Percentiles rank a stretch among this genome's conserved stretches.
These are phyloP conservation scores for Botrytis pseudocinerea DNA, from an alignment of 2,329 filamentous ascomycete species.

Conservation along the genomic window DNA sequence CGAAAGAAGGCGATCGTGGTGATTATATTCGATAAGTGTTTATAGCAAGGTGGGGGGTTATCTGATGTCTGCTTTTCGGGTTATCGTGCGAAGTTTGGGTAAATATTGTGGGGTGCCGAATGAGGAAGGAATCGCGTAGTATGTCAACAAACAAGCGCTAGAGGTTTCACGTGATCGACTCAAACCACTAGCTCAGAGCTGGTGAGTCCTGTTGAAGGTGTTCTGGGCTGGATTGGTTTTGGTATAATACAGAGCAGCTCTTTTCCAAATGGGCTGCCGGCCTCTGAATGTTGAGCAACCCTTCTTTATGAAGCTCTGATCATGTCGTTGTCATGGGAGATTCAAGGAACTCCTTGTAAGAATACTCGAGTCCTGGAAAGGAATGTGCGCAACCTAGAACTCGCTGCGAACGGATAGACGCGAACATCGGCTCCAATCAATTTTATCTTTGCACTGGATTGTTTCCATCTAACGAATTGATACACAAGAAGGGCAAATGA, in stretches of 20 bases:
- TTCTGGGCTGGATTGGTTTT: neutral
- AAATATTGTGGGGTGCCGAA: slow-evolving; percentile 19
- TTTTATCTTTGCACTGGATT: neutral
- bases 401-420: neutral
- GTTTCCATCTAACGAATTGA: neutral
- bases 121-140: slow-evolving; percentile 21
- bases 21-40: slow-evolving; percentile 2
- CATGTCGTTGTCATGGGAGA: slow-evolving; percentile 16
- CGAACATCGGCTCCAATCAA: neutral
- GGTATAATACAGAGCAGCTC: neutral
- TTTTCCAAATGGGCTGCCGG: neutral
- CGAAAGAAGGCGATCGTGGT: slow-evolving; percentile 11
- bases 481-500: neutral
- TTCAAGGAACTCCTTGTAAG: slow-evolving; percentile 8
- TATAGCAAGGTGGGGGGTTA: slow-evolving; percentile 11
- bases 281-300: neutral
- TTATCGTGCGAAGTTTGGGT: slow-evolving; percentile 17
- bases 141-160: slow-evolving; percentile 25
- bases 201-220: neutral
- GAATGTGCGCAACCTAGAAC: slow-evolving; percentile 9
- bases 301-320: neutral
- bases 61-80: slow-evolving; percentile 8
- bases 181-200: neutral
- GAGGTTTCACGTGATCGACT: neutral
- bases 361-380: slow-evolving; percentile 9